These are phyloP conservation scores for Prunus mira DNA, from an alignment of 306 rosid genomes.

Conservation along the genomic window DNA sequence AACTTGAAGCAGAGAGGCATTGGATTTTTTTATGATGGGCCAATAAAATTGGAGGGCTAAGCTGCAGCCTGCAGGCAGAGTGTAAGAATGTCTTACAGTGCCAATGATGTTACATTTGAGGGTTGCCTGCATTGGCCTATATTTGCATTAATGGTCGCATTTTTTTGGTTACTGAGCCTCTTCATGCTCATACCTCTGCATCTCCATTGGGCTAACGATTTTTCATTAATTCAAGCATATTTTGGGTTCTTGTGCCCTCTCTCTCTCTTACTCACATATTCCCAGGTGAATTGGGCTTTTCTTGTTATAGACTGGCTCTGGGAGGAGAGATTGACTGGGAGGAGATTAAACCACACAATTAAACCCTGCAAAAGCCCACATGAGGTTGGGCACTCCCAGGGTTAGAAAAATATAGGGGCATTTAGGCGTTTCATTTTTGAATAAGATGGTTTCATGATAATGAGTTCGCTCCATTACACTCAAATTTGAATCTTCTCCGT, in stretches of 20 bases:
- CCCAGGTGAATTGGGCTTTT: background rate
- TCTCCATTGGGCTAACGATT: conserved; percentile 6
- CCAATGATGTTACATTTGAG: conserved; percentile 16
- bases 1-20: background rate
- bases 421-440: too few species aligned
- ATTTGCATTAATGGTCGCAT: conserved; percentile 35
- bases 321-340: background rate
- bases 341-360: background rate
- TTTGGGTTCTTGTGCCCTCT: conserved; percentile 52
- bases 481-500: fast-evolving
- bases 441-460: too few species aligned
- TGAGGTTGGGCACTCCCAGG: background rate
- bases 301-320: background rate
- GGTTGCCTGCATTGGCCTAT: background rate
- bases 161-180: conserved; percentile 4
- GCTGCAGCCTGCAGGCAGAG: background rate
- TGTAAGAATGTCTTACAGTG: conserved; percentile 40
- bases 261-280: background rate
- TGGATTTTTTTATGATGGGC: background rate
- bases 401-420: background rate
- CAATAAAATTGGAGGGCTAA: background rate
- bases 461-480: fast-evolving
- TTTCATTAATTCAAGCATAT: conserved; percentile 46
- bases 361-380: background rate
- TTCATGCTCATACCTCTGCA: background rate